Conservation (phyloP, 73 alveolate genomes). For the Loxodes magnus region DNA sequence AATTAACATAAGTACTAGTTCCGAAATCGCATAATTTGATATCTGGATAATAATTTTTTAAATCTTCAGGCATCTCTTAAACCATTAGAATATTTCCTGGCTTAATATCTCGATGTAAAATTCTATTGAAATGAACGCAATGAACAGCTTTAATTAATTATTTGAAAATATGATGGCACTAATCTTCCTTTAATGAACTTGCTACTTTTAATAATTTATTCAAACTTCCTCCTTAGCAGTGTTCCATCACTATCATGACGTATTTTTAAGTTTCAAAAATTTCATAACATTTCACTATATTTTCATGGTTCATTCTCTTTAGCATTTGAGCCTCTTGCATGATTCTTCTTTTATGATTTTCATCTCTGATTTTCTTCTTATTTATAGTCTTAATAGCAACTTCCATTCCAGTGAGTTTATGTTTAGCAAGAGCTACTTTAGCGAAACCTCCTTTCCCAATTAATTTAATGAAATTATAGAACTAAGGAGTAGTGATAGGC, state of each 20-base stretch:
- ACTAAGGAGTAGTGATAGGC: conserved; percentile 26
- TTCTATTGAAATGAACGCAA: conserved; percentile 63
- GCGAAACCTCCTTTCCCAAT: conserved; percentile 96
- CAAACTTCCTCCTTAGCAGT: conserved; percentile 49
- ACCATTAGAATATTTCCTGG: conserved; percentile 76
- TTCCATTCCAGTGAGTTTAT: conserved; percentile 88
- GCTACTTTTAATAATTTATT: conserved; percentile 74
- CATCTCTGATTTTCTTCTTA: conserved; percentile 81
- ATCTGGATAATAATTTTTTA: conserved; percentile 63
- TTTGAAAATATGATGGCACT: conserved; percentile 68
- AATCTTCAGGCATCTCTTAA: not conserved
- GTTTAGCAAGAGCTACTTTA: conserved; percentile 84
- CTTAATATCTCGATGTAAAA: conserved; percentile 94
- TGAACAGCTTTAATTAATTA: conserved; percentile 71
- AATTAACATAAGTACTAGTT: conserved; percentile 67
- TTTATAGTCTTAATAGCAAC: conserved; percentile 96
- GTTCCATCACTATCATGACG: conserved; percentile 33
- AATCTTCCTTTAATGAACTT: conserved; percentile 72
- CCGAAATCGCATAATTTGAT: conserved; percentile 94
- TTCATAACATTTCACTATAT: conserved; percentile 31
- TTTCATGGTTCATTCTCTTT: conserved; percentile 40
- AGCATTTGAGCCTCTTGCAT: conserved; percentile 27
- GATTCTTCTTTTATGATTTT: conserved; percentile 76
- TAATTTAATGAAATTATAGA: conserved; percentile 18
- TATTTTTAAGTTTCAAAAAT: conserved; percentile 39